phyloP scores from a whole-genome alignment of 176 grass and related monocot species.

The Ensete ventricosum region DNA sequence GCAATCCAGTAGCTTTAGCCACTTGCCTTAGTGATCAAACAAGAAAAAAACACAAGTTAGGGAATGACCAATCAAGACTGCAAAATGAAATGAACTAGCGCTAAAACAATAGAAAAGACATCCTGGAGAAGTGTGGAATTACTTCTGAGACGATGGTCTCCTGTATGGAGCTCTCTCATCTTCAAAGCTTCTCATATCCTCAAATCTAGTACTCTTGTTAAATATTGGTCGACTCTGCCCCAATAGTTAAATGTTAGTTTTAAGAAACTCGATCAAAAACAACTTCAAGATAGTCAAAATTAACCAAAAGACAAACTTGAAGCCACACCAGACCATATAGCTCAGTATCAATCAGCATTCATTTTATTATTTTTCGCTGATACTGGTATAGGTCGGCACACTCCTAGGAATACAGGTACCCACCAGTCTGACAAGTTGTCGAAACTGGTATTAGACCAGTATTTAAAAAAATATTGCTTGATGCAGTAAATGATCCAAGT shows the following conservation, averaged over 20 bases:
- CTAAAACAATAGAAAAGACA: constrained; percentile 18
- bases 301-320: constrained; percentile 5
- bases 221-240: constrained; percentile 91
- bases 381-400: too few relatives aligned
- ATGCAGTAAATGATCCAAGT: neutral
- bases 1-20: constrained; percentile 59
- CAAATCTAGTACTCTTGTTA: constrained; percentile 91
- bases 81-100: constrained; percentile 8
- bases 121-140: constrained; percentile 11
- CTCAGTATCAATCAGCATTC: too few relatives aligned
- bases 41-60: constrained; percentile 1
- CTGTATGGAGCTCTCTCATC: constrained; percentile 71
- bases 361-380: too few relatives aligned
- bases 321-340: too few relatives aligned
- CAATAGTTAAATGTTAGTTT: constrained; percentile 15
- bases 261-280: neutral
- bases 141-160: constrained; percentile 72
- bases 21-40: constrained; percentile 38
- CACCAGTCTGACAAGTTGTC: too few relatives aligned
- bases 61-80: constrained; percentile 5
- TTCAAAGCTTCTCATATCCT: constrained; percentile 81
- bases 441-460: too few relatives aligned
- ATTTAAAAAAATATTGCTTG: neutral
- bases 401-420: too few relatives aligned
- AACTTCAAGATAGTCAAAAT: constrained; percentile 4